Base-by-base conservation (phyloP, 495 filamentous ascomycete genomes). In the Xylaria bambusicola region DNA sequence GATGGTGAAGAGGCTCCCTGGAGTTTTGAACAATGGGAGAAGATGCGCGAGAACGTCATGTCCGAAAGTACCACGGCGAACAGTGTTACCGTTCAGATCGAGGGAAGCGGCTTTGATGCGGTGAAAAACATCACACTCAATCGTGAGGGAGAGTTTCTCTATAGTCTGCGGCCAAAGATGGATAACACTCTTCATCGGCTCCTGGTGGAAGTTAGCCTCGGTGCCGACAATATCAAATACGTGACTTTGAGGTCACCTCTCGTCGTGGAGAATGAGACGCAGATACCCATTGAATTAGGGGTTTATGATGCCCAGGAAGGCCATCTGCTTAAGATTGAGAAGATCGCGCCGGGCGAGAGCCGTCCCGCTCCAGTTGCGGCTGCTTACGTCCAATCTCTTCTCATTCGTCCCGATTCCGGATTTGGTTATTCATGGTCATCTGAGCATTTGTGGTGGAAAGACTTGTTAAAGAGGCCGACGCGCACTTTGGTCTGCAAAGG, bases 351-450 rank as follows among this genome's bases (percentile, higher is more conserved):
- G 7, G 95, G 94, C 1, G 92, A 98, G 69, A 86, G 87, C 61
- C 82, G 95, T 45, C 95, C 94, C 7, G 90, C 93, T 9, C 94
- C 94, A 6, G 90, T 98, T 23, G 95, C 95, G 21, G 90, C 93
- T 12, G 91, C 90, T 7, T 98, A 88, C 68, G 80, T 93, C 71
- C 92, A 98, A 75, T 93, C 89, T 2, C 73, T 98, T 40, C 80
- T 98, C n/a, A 79, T 98, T 56, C 84, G 95, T 27, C 94, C 94
- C 15, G 95, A 98, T 71, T 91, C 95, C 65, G 94, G 94, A 7
- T 98, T 98, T 74, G 94, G 95, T 0, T 98, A 96, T 70, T 83
- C 86, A 51, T 98, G 94, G 94, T 96, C 92, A 8, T 87, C 82
- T 44, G 91, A 98, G 65, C 83, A 86, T 41, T 72, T 98, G 13